phyloP scores from a whole-genome alignment of 1,139 yeast genomes.

The Protomyces pachydermus region DNA sequence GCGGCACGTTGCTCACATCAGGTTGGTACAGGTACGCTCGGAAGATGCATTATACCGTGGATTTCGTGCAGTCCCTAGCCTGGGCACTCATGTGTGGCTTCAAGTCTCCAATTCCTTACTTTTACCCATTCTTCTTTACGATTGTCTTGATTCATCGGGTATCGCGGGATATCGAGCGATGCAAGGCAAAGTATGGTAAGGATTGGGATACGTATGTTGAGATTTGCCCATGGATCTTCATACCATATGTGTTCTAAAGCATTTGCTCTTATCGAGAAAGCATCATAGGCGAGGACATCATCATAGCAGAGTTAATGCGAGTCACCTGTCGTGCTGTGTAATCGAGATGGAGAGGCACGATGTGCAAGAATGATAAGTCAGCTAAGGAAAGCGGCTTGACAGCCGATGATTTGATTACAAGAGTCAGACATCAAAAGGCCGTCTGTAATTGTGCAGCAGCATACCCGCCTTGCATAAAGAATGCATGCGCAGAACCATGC shows the following conservation, averaged over 20 bases:
- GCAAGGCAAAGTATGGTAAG: conserved; percentile 79
- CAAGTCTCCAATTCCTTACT: conserved; percentile 87
- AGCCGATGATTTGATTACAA: too few species aligned
- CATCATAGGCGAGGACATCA: not conserved
- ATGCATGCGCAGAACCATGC: not conserved
- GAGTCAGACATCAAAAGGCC: not conserved
- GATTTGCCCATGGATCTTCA: conserved; percentile 85
- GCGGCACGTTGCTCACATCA: conserved; percentile 76
- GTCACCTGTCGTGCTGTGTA: too few species aligned
- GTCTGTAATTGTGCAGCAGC: not conserved
- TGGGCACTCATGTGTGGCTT: conserved; percentile 94
- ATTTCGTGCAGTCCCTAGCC: conserved; percentile 75
- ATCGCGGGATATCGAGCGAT: conserved; percentile 75
- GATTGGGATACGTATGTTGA: conserved; percentile 87
- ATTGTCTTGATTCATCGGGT: conserved; percentile 85
- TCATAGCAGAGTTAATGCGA: too few species aligned
- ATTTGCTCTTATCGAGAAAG: too few species aligned
- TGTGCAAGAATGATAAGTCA: too few species aligned
- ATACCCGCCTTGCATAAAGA: not conserved
- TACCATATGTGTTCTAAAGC: conserved; percentile 47
- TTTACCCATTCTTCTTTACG: conserved; percentile 86
- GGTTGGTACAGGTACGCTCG: conserved; percentile 88
- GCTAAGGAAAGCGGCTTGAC: too few species aligned
- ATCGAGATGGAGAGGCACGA: too few species aligned
- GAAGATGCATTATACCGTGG: conserved; percentile 93